Percentiles rank a stretch among this genome's conserved stretches.
Evolutionary conservation across 2,329 filamentous ascomycete species (phyloP).

Genomic region (Scytalidium lignicola): DNA sequence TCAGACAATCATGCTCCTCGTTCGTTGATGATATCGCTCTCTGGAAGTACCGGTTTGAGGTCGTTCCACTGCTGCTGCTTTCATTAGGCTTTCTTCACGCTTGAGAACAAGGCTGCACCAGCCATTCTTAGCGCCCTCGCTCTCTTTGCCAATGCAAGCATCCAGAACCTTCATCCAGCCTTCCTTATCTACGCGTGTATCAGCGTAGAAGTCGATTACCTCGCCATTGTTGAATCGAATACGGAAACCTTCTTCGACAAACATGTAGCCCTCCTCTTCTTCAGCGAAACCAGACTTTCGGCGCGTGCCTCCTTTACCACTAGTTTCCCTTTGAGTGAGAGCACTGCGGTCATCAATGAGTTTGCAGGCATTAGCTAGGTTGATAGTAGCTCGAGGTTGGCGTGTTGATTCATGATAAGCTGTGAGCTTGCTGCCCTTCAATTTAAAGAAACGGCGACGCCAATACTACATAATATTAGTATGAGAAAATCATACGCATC

Average conservation of each 20-base stretch:
- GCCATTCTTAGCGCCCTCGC: conserved; percentile 48
- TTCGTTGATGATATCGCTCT: conserved; percentile 21
- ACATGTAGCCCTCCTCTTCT: conserved; percentile 99
- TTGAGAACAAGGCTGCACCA: conserved; percentile 66
- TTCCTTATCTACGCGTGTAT: conserved; percentile 81
- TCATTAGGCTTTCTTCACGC: conserved; percentile 41
- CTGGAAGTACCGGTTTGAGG: conserved; percentile 2
- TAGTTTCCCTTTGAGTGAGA: conserved; percentile 78
- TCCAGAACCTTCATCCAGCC: conserved; percentile 93
- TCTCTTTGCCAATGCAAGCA: conserved; percentile 47
- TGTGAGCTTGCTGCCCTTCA: conserved; percentile 84
- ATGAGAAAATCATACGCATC: background rate
- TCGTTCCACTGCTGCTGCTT: conserved; percentile 16
- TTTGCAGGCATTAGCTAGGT: conserved; percentile 85
- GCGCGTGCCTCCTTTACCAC: conserved; percentile 69
- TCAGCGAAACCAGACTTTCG: conserved; percentile 95
- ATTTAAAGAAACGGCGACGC: conserved; percentile 96
- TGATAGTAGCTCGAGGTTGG: conserved; percentile 94
- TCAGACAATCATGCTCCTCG: conserved; percentile 26
- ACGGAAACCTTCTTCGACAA: conserved; percentile 97
- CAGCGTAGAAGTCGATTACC: conserved; percentile 78
- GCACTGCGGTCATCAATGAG: conserved; percentile 87
- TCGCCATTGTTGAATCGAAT: conserved; percentile 98
- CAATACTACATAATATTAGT: conserved; percentile 67
- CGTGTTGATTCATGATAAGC: conserved; percentile 94